A percentile compares a stretch with the other conserved stretches of the same genome.
Conservation (phyloP, 371 early-diverging fungal genomes). For the Funneliformis caledonium region DNA sequence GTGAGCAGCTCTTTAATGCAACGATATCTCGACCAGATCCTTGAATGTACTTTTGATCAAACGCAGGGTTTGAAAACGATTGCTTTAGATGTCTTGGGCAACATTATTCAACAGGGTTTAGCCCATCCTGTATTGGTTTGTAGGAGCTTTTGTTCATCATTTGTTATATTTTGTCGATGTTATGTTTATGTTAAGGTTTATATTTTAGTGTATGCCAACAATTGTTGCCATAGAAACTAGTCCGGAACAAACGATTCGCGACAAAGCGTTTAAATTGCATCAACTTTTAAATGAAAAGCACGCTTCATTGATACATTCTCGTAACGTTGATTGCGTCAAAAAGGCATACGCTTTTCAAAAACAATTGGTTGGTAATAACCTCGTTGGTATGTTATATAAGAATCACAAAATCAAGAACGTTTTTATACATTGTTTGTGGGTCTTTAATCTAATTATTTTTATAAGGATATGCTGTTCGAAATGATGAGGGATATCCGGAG, state of each 20-base stretch:
- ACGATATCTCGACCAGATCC: slow-evolving; percentile 71
- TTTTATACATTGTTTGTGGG: no score
- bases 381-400: slow-evolving; percentile 33
- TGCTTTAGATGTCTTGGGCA: slow-evolving; percentile 78
- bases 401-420: background rate
- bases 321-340: slow-evolving; percentile 72
- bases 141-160: background rate
- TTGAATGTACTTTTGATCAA: slow-evolving; percentile 66
- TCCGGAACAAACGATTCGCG: slow-evolving; percentile 62
- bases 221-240: slow-evolving; percentile 85
- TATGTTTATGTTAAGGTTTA: background rate
- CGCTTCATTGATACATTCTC: slow-evolving; percentile 78
- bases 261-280: slow-evolving; percentile 75
- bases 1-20: slow-evolving; percentile 87
- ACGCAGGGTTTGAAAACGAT: slow-evolving; percentile 56
- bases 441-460: background rate
- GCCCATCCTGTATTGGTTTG: slow-evolving; percentile 82
- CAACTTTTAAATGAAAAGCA: slow-evolving; percentile 79
- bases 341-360: slow-evolving; percentile 76
- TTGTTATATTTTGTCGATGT: background rate
- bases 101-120: slow-evolving; percentile 82
- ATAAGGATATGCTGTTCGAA: slow-evolving; percentile 56
- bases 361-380: slow-evolving; percentile 46
- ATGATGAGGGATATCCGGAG: slow-evolving; percentile 58
- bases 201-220: slow-evolving; percentile 74